Evolutionary conservation across 2,329 filamentous ascomycete species (phyloP), one percentile per base, ranked within the genome.

Genomic region (Venturia effusa): DNA sequence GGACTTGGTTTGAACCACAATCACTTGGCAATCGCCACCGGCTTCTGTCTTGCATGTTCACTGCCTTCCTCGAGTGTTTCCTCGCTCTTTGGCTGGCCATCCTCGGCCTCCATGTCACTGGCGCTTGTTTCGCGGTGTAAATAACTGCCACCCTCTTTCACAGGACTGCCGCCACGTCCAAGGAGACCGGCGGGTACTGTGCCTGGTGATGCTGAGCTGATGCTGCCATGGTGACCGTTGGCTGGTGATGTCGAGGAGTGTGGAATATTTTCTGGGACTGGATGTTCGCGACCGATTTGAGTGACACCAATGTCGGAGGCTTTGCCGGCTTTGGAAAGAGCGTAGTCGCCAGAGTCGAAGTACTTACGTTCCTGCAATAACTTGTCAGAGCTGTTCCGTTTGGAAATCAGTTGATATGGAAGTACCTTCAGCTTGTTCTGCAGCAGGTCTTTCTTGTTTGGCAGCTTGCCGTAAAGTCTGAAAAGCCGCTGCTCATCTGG

Each of bases 401-500:
- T 24, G 3, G 17, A 37, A 41, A 66, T 60, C 30, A 48, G 39
- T 22, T 30, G n/a, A 15, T 41, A 11, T 40, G 39, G 54, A 39
- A 70, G 32, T 75, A 85, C 84, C 79, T 97, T 97, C 74, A 97
- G 85, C 75, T 97, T 96, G 82, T 97, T 97, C 82, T 95, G 92
- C 71, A 97, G 88, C 72, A 97, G 85, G 77, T 97, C 93, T 76
- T 92, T 95, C 77, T 94, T 94, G 77, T 89, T 96, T 68, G 94
- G 94, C 66, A 97, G 88, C 80, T 97, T 97, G 79, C 94, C 94
- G 78, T 99, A 99, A 68, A 97, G 88, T 69, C 92, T 89, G 83
- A 97, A 94, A 73, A 97, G 88, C 68, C 90, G 90, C 79, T 97
- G 92, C 83, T 99, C 94, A 73, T 99, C 94, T 67, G 92, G 88